These are phyloP conservation scores for Gymnopilus dilepis DNA, from an alignment of 768 basidiomycete species.

Conservation along the genomic window DNA sequence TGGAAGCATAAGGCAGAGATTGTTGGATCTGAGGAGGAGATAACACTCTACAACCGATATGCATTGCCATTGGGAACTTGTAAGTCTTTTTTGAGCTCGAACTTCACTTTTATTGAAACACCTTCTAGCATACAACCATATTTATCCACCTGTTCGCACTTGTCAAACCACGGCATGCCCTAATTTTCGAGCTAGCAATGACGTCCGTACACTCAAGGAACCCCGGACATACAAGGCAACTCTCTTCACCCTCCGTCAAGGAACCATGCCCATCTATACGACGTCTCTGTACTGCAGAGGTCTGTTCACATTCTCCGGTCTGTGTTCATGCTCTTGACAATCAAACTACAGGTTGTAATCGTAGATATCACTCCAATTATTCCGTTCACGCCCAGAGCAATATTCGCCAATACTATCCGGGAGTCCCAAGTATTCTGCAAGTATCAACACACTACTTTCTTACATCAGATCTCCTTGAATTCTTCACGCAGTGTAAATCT, in stretches of 20 bases:
- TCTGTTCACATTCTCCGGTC: constrained; percentile 11
- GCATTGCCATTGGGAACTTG: constrained; percentile 1
- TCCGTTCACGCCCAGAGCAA: constrained; percentile 13
- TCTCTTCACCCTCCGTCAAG: constrained; percentile 26
- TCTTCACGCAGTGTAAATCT: constrained; percentile 15
- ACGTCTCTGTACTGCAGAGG: constrained; percentile 31
- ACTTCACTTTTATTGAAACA: too few relatives aligned
- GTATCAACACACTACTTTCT: constrained; percentile 20
- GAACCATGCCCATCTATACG: constrained; percentile 29
- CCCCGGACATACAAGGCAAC: constrained; percentile 22
- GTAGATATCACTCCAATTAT: constrained; percentile 27
- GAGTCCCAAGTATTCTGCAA: constrained; percentile 20
- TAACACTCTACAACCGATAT: not conserved
- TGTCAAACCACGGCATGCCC: not conserved
- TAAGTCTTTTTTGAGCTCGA: not conserved
- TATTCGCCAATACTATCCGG: constrained; percentile 21
- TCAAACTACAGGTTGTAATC: constrained; percentile 27
- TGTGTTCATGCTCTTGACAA: too few relatives aligned
- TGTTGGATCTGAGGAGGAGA: not conserved
- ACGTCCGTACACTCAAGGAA: not conserved
- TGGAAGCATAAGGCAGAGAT: not conserved
- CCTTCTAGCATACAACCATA: too few relatives aligned
- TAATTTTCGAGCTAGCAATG: not conserved
- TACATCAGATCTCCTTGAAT: constrained; percentile 20
- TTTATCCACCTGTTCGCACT: constrained; percentile 8